Conservation (phyloP, 2,329 filamentous ascomycete species). For the Moelleriella libera region DNA sequence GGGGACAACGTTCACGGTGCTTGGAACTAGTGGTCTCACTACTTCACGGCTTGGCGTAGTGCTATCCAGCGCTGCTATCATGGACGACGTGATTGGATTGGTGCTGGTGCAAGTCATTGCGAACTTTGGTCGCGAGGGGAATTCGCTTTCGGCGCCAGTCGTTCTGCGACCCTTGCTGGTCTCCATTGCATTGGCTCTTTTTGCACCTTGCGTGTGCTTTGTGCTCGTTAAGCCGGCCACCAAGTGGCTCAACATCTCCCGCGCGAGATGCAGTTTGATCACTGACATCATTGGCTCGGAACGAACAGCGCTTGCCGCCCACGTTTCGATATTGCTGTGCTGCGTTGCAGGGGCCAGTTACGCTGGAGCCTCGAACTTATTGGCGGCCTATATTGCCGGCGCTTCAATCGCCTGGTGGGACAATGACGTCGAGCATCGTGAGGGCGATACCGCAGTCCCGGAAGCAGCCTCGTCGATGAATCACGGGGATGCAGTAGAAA, state of each 20-base stretch:
- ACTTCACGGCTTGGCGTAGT: conserved; percentile 42
- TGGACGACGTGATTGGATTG: conserved; percentile 67
- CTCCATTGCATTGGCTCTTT: conserved; percentile 34
- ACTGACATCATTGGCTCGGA: conserved; percentile 11
- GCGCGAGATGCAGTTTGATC: conserved; percentile 11
- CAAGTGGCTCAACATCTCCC: conserved; percentile 15
- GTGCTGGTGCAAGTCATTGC: conserved; percentile 67
- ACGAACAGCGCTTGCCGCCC: conserved; percentile 26
- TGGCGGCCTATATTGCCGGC: conserved; percentile 50
- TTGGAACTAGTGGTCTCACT: conserved; percentile 26
- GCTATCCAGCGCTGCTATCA: conserved; percentile 59
- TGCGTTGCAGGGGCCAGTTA: conserved; percentile 38
- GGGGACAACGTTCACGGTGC: conserved; percentile 51
- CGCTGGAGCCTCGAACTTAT: conserved; percentile 47
- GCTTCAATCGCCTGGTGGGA: conserved; percentile 47
- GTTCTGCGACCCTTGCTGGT: conserved; percentile 31
- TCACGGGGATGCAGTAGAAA: background rate
- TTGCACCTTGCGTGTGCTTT: conserved; percentile 30
- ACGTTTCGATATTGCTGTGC: conserved; percentile 34
- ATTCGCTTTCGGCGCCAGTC: conserved; percentile 14
- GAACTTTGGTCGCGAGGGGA: conserved; percentile 33
- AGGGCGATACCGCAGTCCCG: conserved; percentile 1
- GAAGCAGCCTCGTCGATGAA: background rate
- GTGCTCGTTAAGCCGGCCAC: conserved; percentile 28
- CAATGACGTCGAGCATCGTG: conserved; percentile 10